Evolutionary conservation across 2,329 filamentous ascomycete genomes (phyloP).

Genomic region (Fusarium sambucinum): DNA sequence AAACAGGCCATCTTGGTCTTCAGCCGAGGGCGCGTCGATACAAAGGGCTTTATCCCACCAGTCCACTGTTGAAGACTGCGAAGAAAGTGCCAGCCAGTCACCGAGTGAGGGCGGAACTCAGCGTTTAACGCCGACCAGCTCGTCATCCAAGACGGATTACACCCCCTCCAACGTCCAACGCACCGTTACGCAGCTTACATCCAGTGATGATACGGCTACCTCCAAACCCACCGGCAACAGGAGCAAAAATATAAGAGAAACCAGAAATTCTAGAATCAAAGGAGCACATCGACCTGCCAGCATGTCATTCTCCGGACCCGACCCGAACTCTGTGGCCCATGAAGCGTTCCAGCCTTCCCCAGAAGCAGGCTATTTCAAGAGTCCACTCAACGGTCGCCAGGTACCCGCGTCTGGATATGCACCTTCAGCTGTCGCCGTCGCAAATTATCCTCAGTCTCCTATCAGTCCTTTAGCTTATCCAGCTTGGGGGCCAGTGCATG

Average conservation of each 20-base stretch:
- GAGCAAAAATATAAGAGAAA: conserved; percentile 19
- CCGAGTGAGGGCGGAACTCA: conserved; percentile 16
- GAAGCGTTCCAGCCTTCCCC: conserved; percentile 30
- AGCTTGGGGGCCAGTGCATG: conserved; percentile 26
- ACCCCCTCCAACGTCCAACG: conserved; percentile 19
- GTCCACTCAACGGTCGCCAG: conserved; percentile 17
- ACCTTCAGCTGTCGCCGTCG: conserved; percentile 10
- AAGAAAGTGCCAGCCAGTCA: conserved; percentile 19
- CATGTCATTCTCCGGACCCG: conserved; percentile 29
- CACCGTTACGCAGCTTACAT: conserved; percentile 38
- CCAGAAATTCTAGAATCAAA: conserved; percentile 22
- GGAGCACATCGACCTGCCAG: conserved; percentile 27
- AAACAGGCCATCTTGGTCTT: conserved; percentile 21
- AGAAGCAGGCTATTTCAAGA: conserved; percentile 30
- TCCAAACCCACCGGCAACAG: conserved; percentile 15
- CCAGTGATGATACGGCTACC: conserved; percentile 16
- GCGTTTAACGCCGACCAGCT: conserved; percentile 30
- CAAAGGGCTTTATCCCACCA: conserved; percentile 5
- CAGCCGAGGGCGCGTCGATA: conserved; percentile 7
- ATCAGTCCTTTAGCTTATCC: conserved; percentile 11
- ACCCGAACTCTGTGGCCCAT: conserved; percentile 21
- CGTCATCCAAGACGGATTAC: conserved; percentile 29
- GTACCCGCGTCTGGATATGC: conserved; percentile 9
- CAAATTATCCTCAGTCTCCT: conserved; percentile 31
- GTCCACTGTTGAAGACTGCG: conserved; percentile 17